A percentile compares a stretch with the other conserved stretches of the same genome.
Conservation (phyloP, 2,329 filamentous ascomycete species). For the Coleophoma cylindrospora region DNA sequence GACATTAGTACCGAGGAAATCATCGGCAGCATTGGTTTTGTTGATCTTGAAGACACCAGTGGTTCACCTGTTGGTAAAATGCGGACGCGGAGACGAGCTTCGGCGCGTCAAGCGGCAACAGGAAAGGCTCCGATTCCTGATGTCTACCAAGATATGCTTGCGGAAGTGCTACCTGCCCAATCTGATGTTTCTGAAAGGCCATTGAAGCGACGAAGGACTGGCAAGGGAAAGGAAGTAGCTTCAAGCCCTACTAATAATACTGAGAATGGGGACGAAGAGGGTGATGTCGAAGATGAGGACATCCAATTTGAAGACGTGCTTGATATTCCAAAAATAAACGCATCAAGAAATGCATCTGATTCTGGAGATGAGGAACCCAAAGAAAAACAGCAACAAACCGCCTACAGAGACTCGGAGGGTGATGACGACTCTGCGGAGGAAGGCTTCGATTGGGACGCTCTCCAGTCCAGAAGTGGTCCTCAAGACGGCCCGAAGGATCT, state of each 20-base stretch:
- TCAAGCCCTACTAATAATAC: conserved; percentile 7
- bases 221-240: conserved; percentile 6
- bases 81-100: too few relatives aligned
- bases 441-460: conserved; percentile 60
- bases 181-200: conserved; percentile 26
- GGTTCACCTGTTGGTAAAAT: not conserved
- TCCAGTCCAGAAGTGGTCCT: conserved; percentile 34
- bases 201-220: conserved; percentile 28
- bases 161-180: conserved; percentile 30
- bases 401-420: conserved; percentile 35
- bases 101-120: too few relatives aligned
- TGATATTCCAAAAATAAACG: conserved; percentile 18
- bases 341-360: conserved; percentile 15
- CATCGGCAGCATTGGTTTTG: too few relatives aligned
- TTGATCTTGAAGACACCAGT: not conserved
- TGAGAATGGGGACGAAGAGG: conserved; percentile 2
- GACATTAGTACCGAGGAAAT: too few relatives aligned
- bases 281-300: conserved; percentile 17
- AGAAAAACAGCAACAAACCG: conserved; percentile 25
- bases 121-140: conserved; percentile 27
- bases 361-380: conserved; percentile 9
- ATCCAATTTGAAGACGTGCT: conserved; percentile 26
- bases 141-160: conserved; percentile 39
- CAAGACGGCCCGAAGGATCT: conserved; percentile 22
- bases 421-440: conserved; percentile 49